Evolutionary conservation across 176 grass and related monocot species (phyloP), one percentile per base, ranked within the genome.

Genomic region (Tillandsia leiboldiana): DNA sequence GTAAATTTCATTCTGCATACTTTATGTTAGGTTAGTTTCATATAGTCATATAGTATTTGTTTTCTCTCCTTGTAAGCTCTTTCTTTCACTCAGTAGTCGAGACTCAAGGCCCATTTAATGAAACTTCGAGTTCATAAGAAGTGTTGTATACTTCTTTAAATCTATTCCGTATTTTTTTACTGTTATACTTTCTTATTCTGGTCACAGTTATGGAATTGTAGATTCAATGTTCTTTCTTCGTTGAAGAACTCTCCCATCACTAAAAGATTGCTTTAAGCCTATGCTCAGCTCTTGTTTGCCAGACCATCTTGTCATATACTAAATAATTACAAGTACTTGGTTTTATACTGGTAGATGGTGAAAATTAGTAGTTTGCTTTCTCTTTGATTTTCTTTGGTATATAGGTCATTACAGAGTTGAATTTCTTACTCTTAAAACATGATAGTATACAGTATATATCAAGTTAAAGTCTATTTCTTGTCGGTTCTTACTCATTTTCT

Each of bases 401-500:
- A 61, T 57, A 3, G 53, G 53, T 14, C 10, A 57, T 12, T 57
- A 57, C 5, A 6, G 0, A 42, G 33, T 42, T 42, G 33, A 42
- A 42, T 42, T 6, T 42, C 33, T 6, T 42, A 42, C 5, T 42
- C 33, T 57, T 57, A 14, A 14, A 59, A 59, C 56, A 14, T 9
- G 56, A 59, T 61, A 18, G 1, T 61, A 18, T 9, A 23, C 7
- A 61, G 17, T 9, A 61, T n/a, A 23, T 61, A 61, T 23, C 53
- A 12, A 57, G 53, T 57, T n/a, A 18, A 42, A 42, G 4, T 61
- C 22, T 15, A 22, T 18, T 61, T 61, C 10, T 61, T 59, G 20
- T 59, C 22, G 22, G 15, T 61, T 61, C 15, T 61, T 20, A 61
- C 56, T n/a, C 70, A 51, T 9, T 29, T 52, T 75, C 70, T n/a